Conservation (phyloP, 2,329 filamentous ascomycete species). For the Hymenoscyphus occultus region DNA sequence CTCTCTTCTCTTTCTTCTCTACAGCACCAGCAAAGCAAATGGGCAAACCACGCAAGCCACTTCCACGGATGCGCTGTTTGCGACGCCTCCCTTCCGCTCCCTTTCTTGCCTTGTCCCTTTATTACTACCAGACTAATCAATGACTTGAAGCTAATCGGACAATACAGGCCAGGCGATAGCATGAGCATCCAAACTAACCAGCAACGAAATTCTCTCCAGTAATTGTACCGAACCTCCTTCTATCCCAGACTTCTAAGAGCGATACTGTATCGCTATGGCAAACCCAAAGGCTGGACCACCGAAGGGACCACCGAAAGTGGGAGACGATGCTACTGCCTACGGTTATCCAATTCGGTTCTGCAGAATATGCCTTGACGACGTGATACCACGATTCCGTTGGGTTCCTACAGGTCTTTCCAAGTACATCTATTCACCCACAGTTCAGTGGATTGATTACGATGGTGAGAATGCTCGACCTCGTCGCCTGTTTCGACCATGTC, state of each 20-base stretch:
- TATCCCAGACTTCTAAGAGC: neutral
- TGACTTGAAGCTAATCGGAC: neutral
- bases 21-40: conserved; percentile 6
- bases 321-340: conserved; percentile 1
- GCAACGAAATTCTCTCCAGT: neutral
- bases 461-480: conserved; percentile 58
- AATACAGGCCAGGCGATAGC: neutral
- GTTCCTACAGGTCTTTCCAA: conserved; percentile 52
- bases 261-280: neutral
- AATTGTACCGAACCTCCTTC: neutral
- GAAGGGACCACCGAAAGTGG: conserved; percentile 21
- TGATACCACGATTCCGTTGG: conserved; percentile 58
- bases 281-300: conserved; percentile 21
- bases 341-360: conserved; percentile 61
- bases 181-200: neutral
- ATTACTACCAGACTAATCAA: conserved; percentile 3
- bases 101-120: conserved; percentile 15
- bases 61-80: neutral
- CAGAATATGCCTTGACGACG: conserved; percentile 80
- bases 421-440: conserved; percentile 53
- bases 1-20: conserved; percentile 20
- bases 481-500: conserved; percentile 82
- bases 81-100: conserved; percentile 9
- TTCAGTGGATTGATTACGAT: conserved; percentile 72
- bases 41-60: neutral